phyloP scores from a whole-genome alignment of 2,329 filamentous ascomycete species.

The Aureobasidium lini region DNA sequence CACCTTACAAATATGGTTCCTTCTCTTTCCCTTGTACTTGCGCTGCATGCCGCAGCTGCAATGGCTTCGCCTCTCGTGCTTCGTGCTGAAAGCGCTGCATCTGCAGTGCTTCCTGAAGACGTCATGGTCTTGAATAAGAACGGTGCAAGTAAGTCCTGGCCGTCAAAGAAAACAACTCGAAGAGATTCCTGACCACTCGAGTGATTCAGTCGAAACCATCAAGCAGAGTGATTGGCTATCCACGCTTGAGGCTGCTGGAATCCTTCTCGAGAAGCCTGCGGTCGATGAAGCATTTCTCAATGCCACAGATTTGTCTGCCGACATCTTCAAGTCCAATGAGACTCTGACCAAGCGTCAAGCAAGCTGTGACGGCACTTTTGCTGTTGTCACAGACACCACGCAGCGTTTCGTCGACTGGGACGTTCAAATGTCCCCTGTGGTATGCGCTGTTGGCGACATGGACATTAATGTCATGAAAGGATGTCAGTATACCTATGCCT shows the following conservation, averaged over 20 bases:
- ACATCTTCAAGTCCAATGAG: neutral
- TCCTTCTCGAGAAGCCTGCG: neutral
- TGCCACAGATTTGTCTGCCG: neutral
- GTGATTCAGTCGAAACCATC: neutral
- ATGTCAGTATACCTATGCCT: neutral
- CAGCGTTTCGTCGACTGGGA: slow-evolving; percentile 17
- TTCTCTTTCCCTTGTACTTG: neutral
- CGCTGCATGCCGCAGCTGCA: neutral
- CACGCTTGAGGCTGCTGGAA: neutral
- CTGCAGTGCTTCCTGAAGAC: neutral
- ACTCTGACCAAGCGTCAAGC: neutral
- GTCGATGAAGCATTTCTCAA: neutral
- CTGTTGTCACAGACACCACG: neutral
- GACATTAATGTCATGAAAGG: slow-evolving; percentile 14
- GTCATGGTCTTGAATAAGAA: neutral
- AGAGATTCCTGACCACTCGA: too few species aligned
- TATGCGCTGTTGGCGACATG: slow-evolving; percentile 10
- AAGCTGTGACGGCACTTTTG: neutral
- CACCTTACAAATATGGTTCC: neutral
- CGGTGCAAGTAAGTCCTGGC: neutral
- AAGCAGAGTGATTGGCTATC: neutral
- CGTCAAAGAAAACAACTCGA: neutral
- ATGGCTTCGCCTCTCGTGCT: neutral
- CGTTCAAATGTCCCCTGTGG: slow-evolving; percentile 18
- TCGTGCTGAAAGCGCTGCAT: too few species aligned